phyloP scores from a whole-genome alignment of 139 green algal genomes.

The Chlorella sp. region DNA sequence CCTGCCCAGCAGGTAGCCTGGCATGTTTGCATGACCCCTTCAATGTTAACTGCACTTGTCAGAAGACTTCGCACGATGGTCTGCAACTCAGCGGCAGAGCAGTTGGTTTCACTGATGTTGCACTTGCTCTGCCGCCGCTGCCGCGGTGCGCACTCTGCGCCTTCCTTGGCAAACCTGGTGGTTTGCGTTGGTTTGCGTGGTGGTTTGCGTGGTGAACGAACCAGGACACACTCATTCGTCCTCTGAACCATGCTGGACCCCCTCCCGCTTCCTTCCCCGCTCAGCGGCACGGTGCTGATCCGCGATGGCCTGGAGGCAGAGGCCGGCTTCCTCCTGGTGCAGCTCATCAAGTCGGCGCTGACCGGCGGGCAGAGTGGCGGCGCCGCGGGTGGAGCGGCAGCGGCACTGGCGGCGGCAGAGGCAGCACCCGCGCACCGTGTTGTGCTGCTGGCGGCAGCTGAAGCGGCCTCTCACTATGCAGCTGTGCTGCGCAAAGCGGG shows the following conservation, averaged over 20 bases:
- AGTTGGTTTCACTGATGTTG: no score
- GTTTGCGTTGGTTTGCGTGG: no score
- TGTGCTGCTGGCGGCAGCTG: constrained; percentile 7
- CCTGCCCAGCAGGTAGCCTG: no score
- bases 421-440: background rate
- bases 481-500: constrained; percentile 26
- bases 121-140: no score
- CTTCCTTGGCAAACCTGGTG: no score
- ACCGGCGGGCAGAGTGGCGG: background rate
- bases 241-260: background rate
- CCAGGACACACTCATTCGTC: no score
- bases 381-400: background rate
- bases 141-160: no score
- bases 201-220: no score
- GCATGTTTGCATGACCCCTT: no score
- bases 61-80: no score
- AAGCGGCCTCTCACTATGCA: constrained; percentile 15
- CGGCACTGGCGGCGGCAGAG: background rate
- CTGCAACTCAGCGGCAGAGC: no score
- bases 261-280: background rate
- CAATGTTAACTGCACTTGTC: no score
- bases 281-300: background rate
- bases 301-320: constrained; percentile 25
- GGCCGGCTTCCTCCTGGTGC: constrained; percentile 8
- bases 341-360: background rate